Base-by-base conservation (phyloP, 768 basidiomycete species). In the Porpolomopsis calyptriformis region DNA sequence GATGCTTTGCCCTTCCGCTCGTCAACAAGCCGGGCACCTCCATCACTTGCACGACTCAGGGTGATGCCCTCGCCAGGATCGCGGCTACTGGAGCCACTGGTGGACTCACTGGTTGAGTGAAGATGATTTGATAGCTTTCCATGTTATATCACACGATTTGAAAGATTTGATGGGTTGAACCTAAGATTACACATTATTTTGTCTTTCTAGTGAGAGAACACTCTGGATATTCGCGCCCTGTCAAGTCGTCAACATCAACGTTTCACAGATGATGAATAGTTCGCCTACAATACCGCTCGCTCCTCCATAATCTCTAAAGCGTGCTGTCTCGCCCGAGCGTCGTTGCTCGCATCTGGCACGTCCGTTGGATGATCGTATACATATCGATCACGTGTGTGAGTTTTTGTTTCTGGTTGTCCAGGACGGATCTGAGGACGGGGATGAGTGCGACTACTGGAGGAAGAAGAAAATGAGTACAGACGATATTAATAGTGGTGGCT, bases 11-110 rank as follows among this genome's bases (percentile, higher is more conserved):
- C 4, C 68, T 78, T 39, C 76, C 77, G 20, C 66, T 79, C 20
- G 75, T 78, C 46, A 75, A 76, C 60, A 64, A 59, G 24, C 46
- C 67, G 9, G 77, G 76, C 34, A 77, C 76, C 7, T 72, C 69
- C 4, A 63, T 78, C 49, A 63, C 72, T 10, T 79, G 77, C 60
- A 68, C 66, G 11, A 52, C 51, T 9, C 22, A 31, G 14, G 36
- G 29, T 27, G 51, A 52, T 20, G 51, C 51, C 1, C n/a, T 18
- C 11, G 34, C 40, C 26, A 37, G 52, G 36, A 53, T 53, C 27
- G 46, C 45, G 14, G 52, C 52, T 9, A 58, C 60, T 25, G 63
- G 63, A 26, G 63, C 56, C 2, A 49, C 53, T 18, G 72, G 71
- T 19, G 71, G 70, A 20, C 49, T 72, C 37, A 67, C 67, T 23